Base-by-base conservation (phyloP, 192 early-diverging fungal genomes). In the Coemansia aciculifera region DNA sequence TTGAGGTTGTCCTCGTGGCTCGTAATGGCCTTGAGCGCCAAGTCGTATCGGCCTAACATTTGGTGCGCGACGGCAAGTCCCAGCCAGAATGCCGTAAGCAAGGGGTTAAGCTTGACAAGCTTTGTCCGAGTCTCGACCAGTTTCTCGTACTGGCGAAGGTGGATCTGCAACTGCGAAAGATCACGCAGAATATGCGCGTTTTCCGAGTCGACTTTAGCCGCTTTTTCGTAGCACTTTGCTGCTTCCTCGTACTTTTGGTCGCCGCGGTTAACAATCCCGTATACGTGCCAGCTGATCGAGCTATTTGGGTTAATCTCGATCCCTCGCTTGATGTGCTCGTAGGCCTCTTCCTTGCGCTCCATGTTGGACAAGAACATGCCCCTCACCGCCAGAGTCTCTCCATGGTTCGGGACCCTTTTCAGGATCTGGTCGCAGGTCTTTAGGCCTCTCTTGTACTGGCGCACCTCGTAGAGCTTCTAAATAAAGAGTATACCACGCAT, bases 211-310 rank as follows among this genome's bases (percentile, higher is more conserved):
- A 85, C 86, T 68, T 90, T 92, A 46, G 98, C 80, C 19, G 97
- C 93, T 31, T 95, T 86, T 15, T 87, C 81, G 75, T 98, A 99
- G 71, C 95, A 96, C 77, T 93, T 95, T 57, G 90, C 85, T 3
- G 95, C 94, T 78, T 98, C 94, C 19, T 87, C 90, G 75, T 94
- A 97, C 68, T 99, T 96, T 72, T 92, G 92, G 77, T 98, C 95
- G 37, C 86, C 86, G 29, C 95, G 90, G 76, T 96, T 87, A 51
- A 97, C 78, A n/a, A 99, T 81, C 15, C 97, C 97, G 74, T 89
- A 94, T 19, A 98, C 92, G 71, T 99, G 97, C 97, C 97, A 99
- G 61, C 95, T 94, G 67, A 96, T 93, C 79, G 92, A 92, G 77
- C 90, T 93, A 67, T 73, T 89, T 27, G 95, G 72, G 66, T 94